Evolutionary conservation across 768 basidiomycete genomes (phyloP).

Genomic region (Lactarius psammicola): DNA sequence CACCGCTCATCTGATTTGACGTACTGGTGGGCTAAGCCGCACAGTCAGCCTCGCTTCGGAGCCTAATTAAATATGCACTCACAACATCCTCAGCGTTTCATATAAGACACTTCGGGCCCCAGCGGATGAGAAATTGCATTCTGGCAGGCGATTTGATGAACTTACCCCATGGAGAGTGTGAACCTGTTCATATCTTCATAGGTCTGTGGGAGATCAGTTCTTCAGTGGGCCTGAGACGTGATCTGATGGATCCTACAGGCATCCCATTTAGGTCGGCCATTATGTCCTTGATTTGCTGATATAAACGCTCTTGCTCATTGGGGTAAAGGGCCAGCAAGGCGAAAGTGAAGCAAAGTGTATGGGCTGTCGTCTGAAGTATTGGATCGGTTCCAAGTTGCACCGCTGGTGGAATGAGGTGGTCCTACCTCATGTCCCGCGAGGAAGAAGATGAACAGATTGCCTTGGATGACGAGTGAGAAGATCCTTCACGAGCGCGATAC

Average conservation of each 20-base stretch:
- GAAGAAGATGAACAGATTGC: constrained; percentile 36
- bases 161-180: constrained; percentile 27
- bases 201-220: constrained; percentile 17
- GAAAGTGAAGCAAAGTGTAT: constrained; percentile 41
- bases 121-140: background rate
- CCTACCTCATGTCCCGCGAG: constrained; percentile 38
- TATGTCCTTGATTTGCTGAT: constrained; percentile 38
- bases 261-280: constrained; percentile 34
- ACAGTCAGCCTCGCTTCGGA: background rate
- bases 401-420: background rate
- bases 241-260: constrained; percentile 7
- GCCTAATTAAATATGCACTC: constrained; percentile 6
- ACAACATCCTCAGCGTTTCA: constrained; percentile 48
- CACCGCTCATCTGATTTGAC: background rate
- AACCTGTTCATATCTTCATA: constrained; percentile 31
- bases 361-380: constrained; percentile 37
- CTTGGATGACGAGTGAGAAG: background rate
- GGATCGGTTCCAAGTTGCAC: background rate
- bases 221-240: background rate
- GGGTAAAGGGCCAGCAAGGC: constrained; percentile 44
- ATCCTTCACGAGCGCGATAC: background rate
- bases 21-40: constrained; percentile 15
- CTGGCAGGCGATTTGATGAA: background rate
- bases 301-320: constrained; percentile 44
- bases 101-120: constrained; percentile 43